phyloP scores from a whole-genome alignment of 2,329 filamentous ascomycete species.

The Claviceps capensis region DNA sequence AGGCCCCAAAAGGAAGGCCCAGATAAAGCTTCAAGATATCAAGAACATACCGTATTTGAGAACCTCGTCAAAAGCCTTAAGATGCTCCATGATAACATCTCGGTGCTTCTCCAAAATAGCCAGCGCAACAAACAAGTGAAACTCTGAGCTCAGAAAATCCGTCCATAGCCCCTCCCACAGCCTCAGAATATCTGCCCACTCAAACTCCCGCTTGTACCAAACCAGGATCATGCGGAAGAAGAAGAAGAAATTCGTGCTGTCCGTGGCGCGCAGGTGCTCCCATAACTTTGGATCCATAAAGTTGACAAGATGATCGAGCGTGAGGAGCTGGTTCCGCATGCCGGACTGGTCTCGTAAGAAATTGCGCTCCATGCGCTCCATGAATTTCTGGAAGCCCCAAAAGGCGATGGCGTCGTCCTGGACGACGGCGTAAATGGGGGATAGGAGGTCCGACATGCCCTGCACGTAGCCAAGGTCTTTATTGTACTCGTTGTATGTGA shows the following conservation, averaged over 20 bases:
- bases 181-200: constrained; percentile 72
- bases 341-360: constrained; percentile 92
- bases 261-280: constrained; percentile 73
- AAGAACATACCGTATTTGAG: constrained; percentile 71
- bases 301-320: constrained; percentile 87
- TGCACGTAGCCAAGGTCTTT: constrained; percentile 92
- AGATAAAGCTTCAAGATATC: neutral
- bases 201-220: constrained; percentile 97
- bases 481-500: constrained; percentile 98
- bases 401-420: constrained; percentile 96
- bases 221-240: constrained; percentile 98
- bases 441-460: constrained; percentile 94
- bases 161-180: constrained; percentile 95
- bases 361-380: constrained; percentile 96
- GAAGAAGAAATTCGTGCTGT: constrained; percentile 99
- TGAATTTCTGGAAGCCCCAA: constrained; percentile 91
- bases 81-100: constrained; percentile 90
- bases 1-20: neutral
- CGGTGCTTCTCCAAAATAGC: constrained; percentile 92
- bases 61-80: constrained; percentile 92
- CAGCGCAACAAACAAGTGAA: constrained; percentile 87
- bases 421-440: constrained; percentile 91
- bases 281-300: constrained; percentile 95
- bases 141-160: constrained; percentile 75
- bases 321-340: constrained; percentile 83